A percentile compares a stretch with the other conserved stretches of the same genome.
These are phyloP conservation scores for Alopecurus myosuroides DNA, from an alignment of 176 grass and related monocot genomes.

Conservation along the genomic window DNA sequence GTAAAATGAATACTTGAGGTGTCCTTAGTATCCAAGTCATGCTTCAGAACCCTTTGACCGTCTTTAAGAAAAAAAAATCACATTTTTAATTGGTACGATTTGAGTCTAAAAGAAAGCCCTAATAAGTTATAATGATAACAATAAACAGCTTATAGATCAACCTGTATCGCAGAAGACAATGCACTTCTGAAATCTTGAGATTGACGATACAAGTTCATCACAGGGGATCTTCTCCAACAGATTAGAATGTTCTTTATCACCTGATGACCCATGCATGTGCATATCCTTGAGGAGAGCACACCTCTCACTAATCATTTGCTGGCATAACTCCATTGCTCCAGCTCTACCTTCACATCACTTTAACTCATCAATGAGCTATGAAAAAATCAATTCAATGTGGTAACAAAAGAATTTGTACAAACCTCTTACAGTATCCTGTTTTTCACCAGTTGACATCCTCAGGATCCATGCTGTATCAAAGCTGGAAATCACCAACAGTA, in stretches of 20 bases:
- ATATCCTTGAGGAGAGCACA: conserved; percentile 53
- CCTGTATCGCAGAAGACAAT: conserved; percentile 71
- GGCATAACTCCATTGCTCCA: conserved; percentile 50
- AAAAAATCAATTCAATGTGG: conserved; percentile 1
- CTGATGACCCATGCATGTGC: conserved; percentile 28
- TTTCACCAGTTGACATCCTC: conserved; percentile 54
- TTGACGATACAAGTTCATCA: conserved; percentile 56
- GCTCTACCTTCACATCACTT: conserved; percentile 48
- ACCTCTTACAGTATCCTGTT: conserved; percentile 55
- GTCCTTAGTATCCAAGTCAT: conserved; percentile 43
- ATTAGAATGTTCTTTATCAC: conserved; percentile 16
- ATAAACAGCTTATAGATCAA: conserved; percentile 42
- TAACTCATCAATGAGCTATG: conserved; percentile 27
- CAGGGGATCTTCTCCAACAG: conserved; percentile 31
- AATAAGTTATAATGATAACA: not conserved
- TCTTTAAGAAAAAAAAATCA: conserved; percentile 42
- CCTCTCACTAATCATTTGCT: conserved; percentile 54
- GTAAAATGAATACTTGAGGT: conserved; percentile 60
- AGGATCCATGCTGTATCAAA: conserved; percentile 73
- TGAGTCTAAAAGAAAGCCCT: not conserved
- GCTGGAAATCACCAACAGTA: conserved; percentile 30
- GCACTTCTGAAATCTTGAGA: conserved; percentile 63
- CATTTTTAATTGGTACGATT: conserved; percentile 3
- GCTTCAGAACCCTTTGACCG: conserved; percentile 67
- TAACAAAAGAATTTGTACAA: conserved; percentile 21